Evolutionary conservation across 306 rosid genomes (phyloP).

Genomic region (Echinosophora koreensis): DNA sequence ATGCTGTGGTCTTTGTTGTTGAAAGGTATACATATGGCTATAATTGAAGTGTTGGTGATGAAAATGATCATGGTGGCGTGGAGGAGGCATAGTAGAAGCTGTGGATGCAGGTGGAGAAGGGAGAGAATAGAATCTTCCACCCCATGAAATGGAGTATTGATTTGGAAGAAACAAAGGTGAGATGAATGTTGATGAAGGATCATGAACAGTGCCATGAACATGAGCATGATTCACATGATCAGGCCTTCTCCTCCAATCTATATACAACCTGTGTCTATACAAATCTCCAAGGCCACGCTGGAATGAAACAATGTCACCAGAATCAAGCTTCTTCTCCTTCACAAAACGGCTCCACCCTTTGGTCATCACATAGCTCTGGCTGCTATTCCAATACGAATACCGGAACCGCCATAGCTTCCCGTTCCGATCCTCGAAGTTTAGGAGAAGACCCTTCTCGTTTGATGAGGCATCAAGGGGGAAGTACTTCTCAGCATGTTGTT

Average conservation of each 20-base stretch:
- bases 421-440: slow-evolving; percentile 71
- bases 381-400: slow-evolving; percentile 90
- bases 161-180: slow-evolving; percentile 41
- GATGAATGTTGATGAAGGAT: slow-evolving; percentile 28
- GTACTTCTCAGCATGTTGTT: slow-evolving; percentile 82
- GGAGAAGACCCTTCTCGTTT: slow-evolving; percentile 79
- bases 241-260: slow-evolving; percentile 72
- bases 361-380: slow-evolving; percentile 95
- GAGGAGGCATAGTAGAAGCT: not conserved
- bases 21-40: slow-evolving; percentile 45
- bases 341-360: slow-evolving; percentile 96
- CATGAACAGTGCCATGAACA: not conserved
- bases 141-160: slow-evolving; percentile 50
- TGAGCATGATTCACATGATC: slow-evolving; percentile 26
- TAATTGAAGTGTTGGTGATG: slow-evolving; percentile 46
- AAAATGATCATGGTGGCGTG: slow-evolving; percentile 42
- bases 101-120: slow-evolving; percentile 24
- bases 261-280: slow-evolving; percentile 61
- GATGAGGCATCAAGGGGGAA: slow-evolving; percentile 76
- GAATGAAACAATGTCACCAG: slow-evolving; percentile 85
- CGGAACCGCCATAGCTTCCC: slow-evolving; percentile 86
- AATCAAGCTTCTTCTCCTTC: slow-evolving; percentile 84
- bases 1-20: slow-evolving; percentile 1
- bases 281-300: slow-evolving; percentile 70
- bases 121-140: slow-evolving; percentile 53